These are phyloP conservation scores for Yarrowia sp. DNA, from an alignment of 805 yeast species.

Conservation along the genomic window DNA sequence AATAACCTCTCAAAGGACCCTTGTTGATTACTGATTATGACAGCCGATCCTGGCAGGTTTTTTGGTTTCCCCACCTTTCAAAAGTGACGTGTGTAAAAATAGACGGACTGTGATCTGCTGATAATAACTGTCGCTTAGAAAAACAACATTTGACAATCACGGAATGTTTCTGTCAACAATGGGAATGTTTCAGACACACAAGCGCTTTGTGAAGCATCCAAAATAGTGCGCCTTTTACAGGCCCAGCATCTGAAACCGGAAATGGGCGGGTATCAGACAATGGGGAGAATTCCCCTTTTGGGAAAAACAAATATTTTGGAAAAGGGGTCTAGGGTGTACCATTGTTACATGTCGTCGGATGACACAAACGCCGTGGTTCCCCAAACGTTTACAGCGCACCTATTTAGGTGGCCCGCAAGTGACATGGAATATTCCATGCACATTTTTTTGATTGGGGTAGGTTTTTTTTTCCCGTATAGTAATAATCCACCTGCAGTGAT, in stretches of 20 bases:
- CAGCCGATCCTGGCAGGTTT: not conserved
- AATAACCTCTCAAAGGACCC: too few relatives aligned
- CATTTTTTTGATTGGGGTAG: not conserved
- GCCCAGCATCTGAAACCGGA: too few relatives aligned
- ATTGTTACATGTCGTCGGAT: not conserved
- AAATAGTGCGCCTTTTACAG: too few relatives aligned
- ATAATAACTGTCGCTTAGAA: too few relatives aligned
- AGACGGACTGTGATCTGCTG: not conserved
- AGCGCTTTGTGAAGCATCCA: too few relatives aligned
- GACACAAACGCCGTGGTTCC: not conserved
- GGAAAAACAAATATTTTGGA: not conserved
- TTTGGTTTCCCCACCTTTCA: not conserved
- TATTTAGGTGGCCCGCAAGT: not conserved
- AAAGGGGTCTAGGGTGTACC: not conserved
- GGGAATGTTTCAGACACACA: not conserved
- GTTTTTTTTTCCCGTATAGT: too few relatives aligned
- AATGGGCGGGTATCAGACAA: too few relatives aligned
- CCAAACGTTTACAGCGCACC: too few relatives aligned
- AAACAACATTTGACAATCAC: not conserved
- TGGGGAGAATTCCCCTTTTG: not conserved
- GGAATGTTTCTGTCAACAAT: not conserved
- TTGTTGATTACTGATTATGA: not conserved
- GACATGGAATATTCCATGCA: not conserved
- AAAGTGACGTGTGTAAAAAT: not conserved
- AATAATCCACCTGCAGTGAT: not conserved